Percentiles rank a stretch among this genome's conserved stretches.
Conservation (phyloP, 2,329 filamentous ascomycete species). For the Sphaerulina musiva region DNA sequence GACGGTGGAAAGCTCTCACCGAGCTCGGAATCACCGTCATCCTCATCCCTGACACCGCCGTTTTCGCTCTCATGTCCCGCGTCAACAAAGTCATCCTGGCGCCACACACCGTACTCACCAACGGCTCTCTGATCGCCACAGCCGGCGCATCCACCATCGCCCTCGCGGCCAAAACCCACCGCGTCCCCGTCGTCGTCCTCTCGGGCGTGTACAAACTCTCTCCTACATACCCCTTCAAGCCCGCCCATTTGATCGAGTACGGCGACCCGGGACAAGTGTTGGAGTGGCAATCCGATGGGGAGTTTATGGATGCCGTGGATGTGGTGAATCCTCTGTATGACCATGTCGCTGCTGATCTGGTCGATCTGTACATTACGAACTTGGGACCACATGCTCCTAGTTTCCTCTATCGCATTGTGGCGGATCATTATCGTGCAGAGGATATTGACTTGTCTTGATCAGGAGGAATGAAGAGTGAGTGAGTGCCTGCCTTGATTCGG, state of each 20-base stretch:
- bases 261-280: slow-evolving; percentile 73
- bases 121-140: slow-evolving; percentile 77
- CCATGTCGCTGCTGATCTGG: slow-evolving; percentile 67
- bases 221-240: slow-evolving; percentile 78
- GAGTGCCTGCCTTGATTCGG: no score
- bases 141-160: slow-evolving; percentile 79
- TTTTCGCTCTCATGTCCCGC: slow-evolving; percentile 89
- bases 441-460: slow-evolving; percentile 50
- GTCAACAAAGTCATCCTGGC: slow-evolving; percentile 93
- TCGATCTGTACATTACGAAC: slow-evolving; percentile 82
- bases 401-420: slow-evolving; percentile 65
- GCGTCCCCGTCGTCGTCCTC: slow-evolving; percentile 79
- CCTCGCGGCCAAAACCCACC: slow-evolving; percentile 73
- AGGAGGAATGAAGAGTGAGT: no score
- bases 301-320: slow-evolving; percentile 69
- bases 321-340: slow-evolving; percentile 76
- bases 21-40: slow-evolving; percentile 75
- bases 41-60: slow-evolving; percentile 72
- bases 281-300: slow-evolving; percentile 64
- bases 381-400: slow-evolving; percentile 65
- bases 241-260: slow-evolving; percentile 76
- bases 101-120: slow-evolving; percentile 79
- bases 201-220: slow-evolving; percentile 91
- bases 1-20: slow-evolving; percentile 69
- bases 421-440: slow-evolving; percentile 68